These are phyloP conservation scores for Candida succiphila DNA, from an alignment of 805 yeast species.

Conservation along the genomic window DNA sequence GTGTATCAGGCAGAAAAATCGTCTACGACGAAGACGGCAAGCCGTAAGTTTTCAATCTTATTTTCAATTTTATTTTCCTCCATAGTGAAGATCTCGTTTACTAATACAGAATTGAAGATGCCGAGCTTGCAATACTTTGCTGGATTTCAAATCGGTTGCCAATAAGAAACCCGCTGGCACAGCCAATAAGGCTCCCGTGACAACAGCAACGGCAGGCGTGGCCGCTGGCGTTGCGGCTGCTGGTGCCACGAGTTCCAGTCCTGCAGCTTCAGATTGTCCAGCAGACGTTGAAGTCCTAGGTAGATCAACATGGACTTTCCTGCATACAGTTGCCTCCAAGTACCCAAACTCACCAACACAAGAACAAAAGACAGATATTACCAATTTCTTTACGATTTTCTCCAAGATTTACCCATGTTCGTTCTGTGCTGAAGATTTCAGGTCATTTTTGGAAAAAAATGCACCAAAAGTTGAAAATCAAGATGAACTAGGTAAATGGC, in stretches of 20 bases:
- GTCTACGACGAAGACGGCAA: slow-evolving; percentile 83
- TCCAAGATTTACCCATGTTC: slow-evolving; percentile 86
- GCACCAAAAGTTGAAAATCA: slow-evolving; percentile 55
- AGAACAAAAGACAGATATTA: slow-evolving; percentile 62
- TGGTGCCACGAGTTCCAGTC: slow-evolving; percentile 6
- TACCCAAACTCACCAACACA: slow-evolving; percentile 65
- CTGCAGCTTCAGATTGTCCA: slow-evolving; percentile 44
- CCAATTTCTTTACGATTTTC: slow-evolving; percentile 57
- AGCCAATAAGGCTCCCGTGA: slow-evolving; percentile 7
- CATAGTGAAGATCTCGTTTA: slow-evolving; percentile 1
- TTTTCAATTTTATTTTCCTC: neutral
- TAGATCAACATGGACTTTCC: slow-evolving; percentile 81
- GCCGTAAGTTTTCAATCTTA: slow-evolving; percentile 54
- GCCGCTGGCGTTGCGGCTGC: slow-evolving; percentile 8
- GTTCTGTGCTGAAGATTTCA: slow-evolving; percentile 85
- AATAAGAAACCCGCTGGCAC: no score
- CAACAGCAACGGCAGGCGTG: slow-evolving; percentile 12
- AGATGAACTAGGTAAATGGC: slow-evolving; percentile 81
- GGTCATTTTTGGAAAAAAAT: slow-evolving; percentile 39
- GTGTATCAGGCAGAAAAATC: slow-evolving; percentile 57
- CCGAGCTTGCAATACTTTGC: slow-evolving; percentile 75
- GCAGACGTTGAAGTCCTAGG: slow-evolving; percentile 82
- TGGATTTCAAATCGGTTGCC: slow-evolving; percentile 57
- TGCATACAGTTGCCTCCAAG: slow-evolving; percentile 83
- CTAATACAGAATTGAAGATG: no score